phyloP scores from a whole-genome alignment of 139 green algal genomes.

The Chlorella sp. region DNA sequence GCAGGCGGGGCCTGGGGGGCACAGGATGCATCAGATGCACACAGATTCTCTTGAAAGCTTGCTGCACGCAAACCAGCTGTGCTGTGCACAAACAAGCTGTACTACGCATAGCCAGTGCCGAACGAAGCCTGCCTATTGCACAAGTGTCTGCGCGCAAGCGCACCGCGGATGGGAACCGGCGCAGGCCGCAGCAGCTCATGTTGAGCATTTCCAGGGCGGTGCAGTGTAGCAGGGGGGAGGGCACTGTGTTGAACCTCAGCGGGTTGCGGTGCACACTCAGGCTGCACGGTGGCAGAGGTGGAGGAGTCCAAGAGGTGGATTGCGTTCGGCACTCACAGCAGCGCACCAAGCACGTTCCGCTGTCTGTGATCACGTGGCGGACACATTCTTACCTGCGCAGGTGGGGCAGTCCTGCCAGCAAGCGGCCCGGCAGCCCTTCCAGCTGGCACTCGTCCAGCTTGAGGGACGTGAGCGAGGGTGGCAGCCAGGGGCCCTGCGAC shows the following conservation, averaged over 20 bases:
- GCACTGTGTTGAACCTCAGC: background rate
- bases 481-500: background rate
- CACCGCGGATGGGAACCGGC: background rate
- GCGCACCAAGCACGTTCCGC: too few relatives aligned
- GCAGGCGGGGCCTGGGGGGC: too few relatives aligned
- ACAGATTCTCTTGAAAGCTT: too few relatives aligned
- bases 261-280: background rate
- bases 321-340: too few relatives aligned
- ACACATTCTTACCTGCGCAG: background rate
- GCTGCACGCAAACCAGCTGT: too few relatives aligned
- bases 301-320: too few relatives aligned
- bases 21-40: too few relatives aligned
- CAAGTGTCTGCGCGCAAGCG: background rate
- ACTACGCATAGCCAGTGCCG: too few relatives aligned
- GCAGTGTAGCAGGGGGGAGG: background rate
- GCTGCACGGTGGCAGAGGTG: background rate
- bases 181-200: background rate
- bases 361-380: too few relatives aligned
- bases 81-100: too few relatives aligned
- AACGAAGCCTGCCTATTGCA: too few relatives aligned
- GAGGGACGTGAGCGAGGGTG: background rate
- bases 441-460: background rate
- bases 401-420: background rate
- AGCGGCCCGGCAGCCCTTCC: background rate
- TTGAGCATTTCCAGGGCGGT: background rate